Conservation (phyloP, 31 red algal genomes). For the Asparagopsis taxiformis region DNA sequence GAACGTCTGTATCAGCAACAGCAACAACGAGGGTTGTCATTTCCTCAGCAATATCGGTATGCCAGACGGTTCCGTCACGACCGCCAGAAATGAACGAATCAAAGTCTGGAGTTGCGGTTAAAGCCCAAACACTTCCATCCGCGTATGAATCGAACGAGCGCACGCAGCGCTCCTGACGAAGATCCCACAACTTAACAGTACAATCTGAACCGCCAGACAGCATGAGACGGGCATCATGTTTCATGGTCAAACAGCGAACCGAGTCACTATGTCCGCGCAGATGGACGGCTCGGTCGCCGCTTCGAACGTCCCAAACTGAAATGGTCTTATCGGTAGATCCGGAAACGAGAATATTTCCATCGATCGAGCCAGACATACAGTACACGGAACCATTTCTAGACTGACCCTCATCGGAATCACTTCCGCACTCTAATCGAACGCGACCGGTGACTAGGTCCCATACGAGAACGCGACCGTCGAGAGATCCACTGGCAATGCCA, state of each 20-base stretch:
- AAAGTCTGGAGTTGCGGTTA: conserved; percentile 48
- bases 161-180: conserved; percentile 80
- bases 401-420: conserved; percentile 38
- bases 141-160: conserved; percentile 61
- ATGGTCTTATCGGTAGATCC: conserved; percentile 83
- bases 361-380: conserved; percentile 44
- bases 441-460: conserved; percentile 82
- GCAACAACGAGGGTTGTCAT: conserved; percentile 47
- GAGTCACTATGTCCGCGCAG: conserved; percentile 89
- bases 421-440: conserved; percentile 55
- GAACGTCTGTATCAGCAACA: conserved; percentile 23
- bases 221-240: conserved; percentile 42
- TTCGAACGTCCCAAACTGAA: conserved; percentile 82
- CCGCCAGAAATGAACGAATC: conserved; percentile 83
- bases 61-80: conserved; percentile 89
- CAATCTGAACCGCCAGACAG: conserved; percentile 80
- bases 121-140: conserved; percentile 83
- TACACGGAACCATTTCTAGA: conserved; percentile 57
- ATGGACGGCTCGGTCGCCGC: conserved; percentile 46
- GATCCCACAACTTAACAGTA: conserved; percentile 86
- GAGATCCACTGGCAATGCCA: conserved; percentile 68
- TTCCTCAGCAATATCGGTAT: conserved; percentile 59
- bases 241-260: conserved; percentile 73
- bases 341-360: conserved; percentile 63
- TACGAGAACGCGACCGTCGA: conserved; percentile 83